Percentiles rank a stretch among this genome's conserved stretches.
Evolutionary conservation across 805 yeast genomes (phyloP).

Genomic region (Yamadazyma akitaensis): DNA sequence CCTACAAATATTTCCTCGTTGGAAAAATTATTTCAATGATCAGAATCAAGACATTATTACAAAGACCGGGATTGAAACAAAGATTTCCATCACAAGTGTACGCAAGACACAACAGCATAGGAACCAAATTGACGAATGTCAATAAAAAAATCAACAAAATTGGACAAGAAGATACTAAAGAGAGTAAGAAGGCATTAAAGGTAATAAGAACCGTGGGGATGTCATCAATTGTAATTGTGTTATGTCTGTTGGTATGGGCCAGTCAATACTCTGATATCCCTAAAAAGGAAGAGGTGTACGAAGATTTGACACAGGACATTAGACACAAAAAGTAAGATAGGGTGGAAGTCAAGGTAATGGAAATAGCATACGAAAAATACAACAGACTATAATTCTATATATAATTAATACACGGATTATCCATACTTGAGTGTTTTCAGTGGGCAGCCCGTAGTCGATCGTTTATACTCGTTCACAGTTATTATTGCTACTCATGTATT

Average conservation of each 20-base stretch:
- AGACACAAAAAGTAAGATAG: constrained; percentile 8
- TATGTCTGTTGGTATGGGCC: constrained; percentile 27
- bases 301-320: constrained; percentile 23
- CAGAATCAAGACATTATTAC: not conserved
- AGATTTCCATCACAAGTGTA: not conserved
- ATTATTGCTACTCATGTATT: too few relatives aligned
- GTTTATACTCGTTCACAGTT: too few relatives aligned
- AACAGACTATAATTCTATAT: too few relatives aligned
- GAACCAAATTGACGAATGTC: not conserved
- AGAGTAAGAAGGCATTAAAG: constrained; percentile 26
- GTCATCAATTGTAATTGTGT: constrained; percentile 23
- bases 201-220: constrained; percentile 23
- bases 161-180: constrained; percentile 32
- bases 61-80: not conserved
- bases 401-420: too few relatives aligned
- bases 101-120: not conserved
- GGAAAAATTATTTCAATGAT: not conserved
- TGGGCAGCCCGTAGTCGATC: not conserved
- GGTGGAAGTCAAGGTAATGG: too few relatives aligned
- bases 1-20: constrained; percentile 11
- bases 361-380: not conserved
- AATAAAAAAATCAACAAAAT: constrained; percentile 23
- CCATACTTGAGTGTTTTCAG: too few relatives aligned
- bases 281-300: constrained; percentile 6
- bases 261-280: constrained; percentile 17